Percentiles rank a stretch among this genome's conserved stretches.
Conservation (phyloP, 192 early-diverging fungal species). For the Gonapodya sp. region DNA sequence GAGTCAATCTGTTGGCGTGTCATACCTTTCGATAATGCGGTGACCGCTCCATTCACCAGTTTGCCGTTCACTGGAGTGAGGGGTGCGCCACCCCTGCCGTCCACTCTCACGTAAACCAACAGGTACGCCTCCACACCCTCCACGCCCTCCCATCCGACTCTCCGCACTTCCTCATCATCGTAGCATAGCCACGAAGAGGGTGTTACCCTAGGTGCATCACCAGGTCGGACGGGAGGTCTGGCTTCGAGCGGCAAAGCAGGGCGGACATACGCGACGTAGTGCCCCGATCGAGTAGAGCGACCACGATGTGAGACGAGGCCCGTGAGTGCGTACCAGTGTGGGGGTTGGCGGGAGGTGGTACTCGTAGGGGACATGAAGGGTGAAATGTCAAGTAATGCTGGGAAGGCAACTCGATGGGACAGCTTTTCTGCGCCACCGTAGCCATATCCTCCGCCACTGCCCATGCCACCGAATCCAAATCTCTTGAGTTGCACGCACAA, state of each 20-base stretch:
- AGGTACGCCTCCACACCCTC: neutral
- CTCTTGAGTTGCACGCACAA: constrained; percentile 77
- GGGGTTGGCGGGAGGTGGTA: constrained; percentile 7
- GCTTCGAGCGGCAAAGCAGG: constrained; percentile 35
- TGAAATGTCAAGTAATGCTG: constrained; percentile 48
- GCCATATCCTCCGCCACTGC: constrained; percentile 17
- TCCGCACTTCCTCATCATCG: neutral
- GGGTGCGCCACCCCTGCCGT: neutral
- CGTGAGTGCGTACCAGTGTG: constrained; percentile 49
- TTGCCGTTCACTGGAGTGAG: no score
- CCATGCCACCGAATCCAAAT: constrained; percentile 51
- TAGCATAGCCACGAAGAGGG: neutral
- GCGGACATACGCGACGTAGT: constrained; percentile 79
- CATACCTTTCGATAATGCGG: neutral
- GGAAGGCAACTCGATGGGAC: constrained; percentile 48
- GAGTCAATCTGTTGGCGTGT: neutral
- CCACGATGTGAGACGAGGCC: constrained; percentile 78
- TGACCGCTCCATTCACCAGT: neutral
- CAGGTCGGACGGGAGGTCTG: constrained; percentile 24
- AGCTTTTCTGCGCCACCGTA: constrained; percentile 40
- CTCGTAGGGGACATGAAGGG: constrained; percentile 42
- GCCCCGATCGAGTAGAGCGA: constrained; percentile 61
- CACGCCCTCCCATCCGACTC: neutral
- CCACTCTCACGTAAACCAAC: neutral
- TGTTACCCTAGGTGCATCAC: neutral